Evolutionary conservation across 129 eudicot species (phyloP), one percentile per base, ranked within the genome.

Genomic region (Flaveria linearis): DNA sequence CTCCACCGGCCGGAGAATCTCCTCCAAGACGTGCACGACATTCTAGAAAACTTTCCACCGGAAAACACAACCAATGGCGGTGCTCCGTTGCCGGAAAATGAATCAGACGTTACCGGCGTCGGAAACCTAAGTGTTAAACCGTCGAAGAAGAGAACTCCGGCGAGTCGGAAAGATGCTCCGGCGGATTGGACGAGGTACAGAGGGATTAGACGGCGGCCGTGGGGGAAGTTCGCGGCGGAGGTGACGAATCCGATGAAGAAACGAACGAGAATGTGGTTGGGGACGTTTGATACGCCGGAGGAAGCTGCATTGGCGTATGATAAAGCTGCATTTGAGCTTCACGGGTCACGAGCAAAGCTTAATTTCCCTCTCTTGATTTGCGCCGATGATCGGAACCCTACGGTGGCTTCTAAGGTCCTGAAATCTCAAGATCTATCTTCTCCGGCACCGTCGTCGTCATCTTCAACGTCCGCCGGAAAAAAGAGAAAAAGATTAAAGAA

Each of bases 181-280:
- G 63, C 46, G 1, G 86, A 84, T 41, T 76, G 83, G 73, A 81
- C 82, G 41, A 68, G 85, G 69, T 83, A 80, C 51, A 67, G 83
- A 69, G 90, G 87, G 2, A 80, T 86, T 12, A 80, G 90, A 66
- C n/a, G 87, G 71, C 75, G 87, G 28, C 90, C 89, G 13, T 86
- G 87, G 89, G 89, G 89, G 61, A 82, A 80, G 82, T 86, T 80
- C 14, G 86, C 89, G 14, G 89, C 89, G 4, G 89, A 86, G 76
- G 82, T 86, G 12, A 79, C 85, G 12, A 78, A 83, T 26, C 90
- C 90, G 11, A 56, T n/a, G 55, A 86, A 72, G 65, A 86, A 80
- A 58, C 73, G 85, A 7, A 51, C 82, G 25, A 80, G 87, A 33
- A 51, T 80, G 28, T 86, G 90, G 90, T 76, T 86, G 14, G 90